Conservation (phyloP, 2,329 filamentous ascomycete species). For the Mycogone perniciosa region DNA sequence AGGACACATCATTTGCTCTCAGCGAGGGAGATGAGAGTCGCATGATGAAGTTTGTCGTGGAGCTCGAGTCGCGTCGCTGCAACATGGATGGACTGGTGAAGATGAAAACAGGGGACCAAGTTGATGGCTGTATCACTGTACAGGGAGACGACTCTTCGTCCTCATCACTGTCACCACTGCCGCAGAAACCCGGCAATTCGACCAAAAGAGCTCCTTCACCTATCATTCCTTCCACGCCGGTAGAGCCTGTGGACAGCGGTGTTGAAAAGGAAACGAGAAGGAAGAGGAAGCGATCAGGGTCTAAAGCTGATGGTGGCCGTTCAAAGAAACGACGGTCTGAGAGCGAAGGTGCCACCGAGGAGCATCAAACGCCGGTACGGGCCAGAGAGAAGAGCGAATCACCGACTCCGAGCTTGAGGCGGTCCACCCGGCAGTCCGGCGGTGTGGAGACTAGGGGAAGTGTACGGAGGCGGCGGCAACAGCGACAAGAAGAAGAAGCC, state of each 20-base stretch:
- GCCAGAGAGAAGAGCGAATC: neutral
- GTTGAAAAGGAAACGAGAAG: constrained; percentile 15
- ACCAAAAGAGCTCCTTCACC: constrained; percentile 12
- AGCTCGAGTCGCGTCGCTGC: constrained; percentile 39
- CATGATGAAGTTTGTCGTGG: constrained; percentile 42
- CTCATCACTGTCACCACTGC: constrained; percentile 12
- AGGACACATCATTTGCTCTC: constrained; percentile 32
- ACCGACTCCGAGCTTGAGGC: neutral
- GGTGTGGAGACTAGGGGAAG: constrained; percentile 17
- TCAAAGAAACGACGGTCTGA: constrained; percentile 26
- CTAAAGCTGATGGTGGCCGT: constrained; percentile 17
- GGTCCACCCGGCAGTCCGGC: neutral
- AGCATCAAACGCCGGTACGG: constrained; percentile 8
- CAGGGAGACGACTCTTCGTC: constrained; percentile 15
- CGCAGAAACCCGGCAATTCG: constrained; percentile 10
- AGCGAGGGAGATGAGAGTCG: constrained; percentile 42
- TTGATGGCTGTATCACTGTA: constrained; percentile 18
- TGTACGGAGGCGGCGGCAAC: constrained; percentile 15
- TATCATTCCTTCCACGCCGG: constrained; percentile 22
- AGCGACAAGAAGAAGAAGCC: constrained; percentile 2
- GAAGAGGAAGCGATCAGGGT: constrained; percentile 25
- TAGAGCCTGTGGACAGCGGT: constrained; percentile 5
- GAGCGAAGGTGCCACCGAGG: constrained; percentile 13
- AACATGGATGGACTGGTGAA: constrained; percentile 12
- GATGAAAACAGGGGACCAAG: constrained; percentile 10